Evolutionary conservation across 2,329 filamentous ascomycete genomes (phyloP).

Genomic region (Podosphaera aphanis): DNA sequence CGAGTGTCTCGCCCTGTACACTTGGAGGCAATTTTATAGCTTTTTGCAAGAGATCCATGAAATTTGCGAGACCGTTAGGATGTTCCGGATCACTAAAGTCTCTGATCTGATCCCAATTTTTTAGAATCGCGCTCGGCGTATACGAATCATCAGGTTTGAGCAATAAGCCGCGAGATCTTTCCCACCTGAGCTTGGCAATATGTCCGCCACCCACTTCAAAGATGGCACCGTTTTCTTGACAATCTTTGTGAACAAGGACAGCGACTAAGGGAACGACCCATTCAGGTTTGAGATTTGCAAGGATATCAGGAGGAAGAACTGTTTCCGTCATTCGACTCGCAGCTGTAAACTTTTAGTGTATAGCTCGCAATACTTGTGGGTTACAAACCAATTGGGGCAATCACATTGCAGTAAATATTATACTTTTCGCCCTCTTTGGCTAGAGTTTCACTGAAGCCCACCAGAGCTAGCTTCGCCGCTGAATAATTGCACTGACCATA

Average conservation of each 20-base stretch:
- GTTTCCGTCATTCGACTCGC: slow-evolving; percentile 91
- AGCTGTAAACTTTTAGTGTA: slow-evolving; percentile 25
- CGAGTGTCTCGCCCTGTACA: slow-evolving; percentile 46
- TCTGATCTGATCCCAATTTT: slow-evolving; percentile 70
- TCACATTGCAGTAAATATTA: slow-evolving; percentile 87
- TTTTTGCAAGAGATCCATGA: slow-evolving; percentile 63
- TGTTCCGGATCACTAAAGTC: slow-evolving; percentile 72
- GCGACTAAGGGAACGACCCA: slow-evolving; percentile 91
- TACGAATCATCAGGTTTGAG: slow-evolving; percentile 73
- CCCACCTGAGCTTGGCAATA: slow-evolving; percentile 83
- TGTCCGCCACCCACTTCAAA: slow-evolving; percentile 89
- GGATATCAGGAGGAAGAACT: slow-evolving; percentile 80
- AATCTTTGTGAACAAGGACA: slow-evolving; percentile 66
- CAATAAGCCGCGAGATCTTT: slow-evolving; percentile 70
- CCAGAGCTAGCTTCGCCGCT: slow-evolving; percentile 81
- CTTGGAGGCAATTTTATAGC: slow-evolving; percentile 56
- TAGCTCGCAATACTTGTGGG: not conserved
- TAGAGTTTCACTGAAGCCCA: slow-evolving; percentile 92
- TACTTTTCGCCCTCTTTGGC: slow-evolving; percentile 96
- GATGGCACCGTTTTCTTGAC: slow-evolving; percentile 61
- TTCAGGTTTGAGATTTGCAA: slow-evolving; percentile 55
- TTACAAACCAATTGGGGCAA: slow-evolving; percentile 48
- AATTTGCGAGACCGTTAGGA: slow-evolving; percentile 68
- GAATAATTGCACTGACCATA: slow-evolving; percentile 96
- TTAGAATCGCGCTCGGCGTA: slow-evolving; percentile 67